Evolutionary conservation across 805 yeast species (phyloP).

Genomic region (Sugiyamaella mastotermitis): DNA sequence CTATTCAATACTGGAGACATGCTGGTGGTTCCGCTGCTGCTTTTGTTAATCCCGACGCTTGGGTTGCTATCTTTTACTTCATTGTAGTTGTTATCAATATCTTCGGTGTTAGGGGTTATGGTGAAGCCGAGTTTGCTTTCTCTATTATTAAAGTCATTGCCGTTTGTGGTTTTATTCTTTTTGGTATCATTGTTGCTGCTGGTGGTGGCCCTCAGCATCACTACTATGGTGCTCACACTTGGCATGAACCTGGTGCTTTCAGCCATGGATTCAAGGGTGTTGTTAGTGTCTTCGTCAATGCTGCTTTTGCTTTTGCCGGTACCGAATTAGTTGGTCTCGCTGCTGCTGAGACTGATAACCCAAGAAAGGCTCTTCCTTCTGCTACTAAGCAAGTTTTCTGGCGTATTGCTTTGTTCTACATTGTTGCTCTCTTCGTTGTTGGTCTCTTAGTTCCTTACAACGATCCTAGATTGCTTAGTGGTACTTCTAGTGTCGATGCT

Average conservation of each 20-base stretch:
- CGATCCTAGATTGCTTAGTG: conserved; percentile 39
- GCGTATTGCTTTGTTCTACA: conserved; percentile 62
- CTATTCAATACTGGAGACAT: conserved; percentile 48
- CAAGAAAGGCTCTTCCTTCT: conserved; percentile 53
- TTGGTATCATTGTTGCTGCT: conserved; percentile 46
- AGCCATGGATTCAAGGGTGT: conserved; percentile 59
- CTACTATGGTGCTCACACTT: conserved; percentile 47
- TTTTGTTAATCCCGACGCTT: conserved; percentile 45
- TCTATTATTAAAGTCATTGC: conserved; percentile 50
- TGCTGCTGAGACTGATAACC: conserved; percentile 62
- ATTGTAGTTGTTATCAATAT: conserved; percentile 41
- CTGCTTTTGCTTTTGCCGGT: conserved; percentile 63
- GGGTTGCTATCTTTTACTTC: conserved; percentile 47
- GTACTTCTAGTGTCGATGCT: conserved; percentile 50
- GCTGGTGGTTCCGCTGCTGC: conserved; percentile 47
- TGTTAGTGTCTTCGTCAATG: conserved; percentile 57
- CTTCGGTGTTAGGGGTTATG: conserved; percentile 49
- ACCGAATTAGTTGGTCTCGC: conserved; percentile 62
- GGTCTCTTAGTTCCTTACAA: conserved; percentile 61
- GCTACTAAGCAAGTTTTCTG: conserved; percentile 72
- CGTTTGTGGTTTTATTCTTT: conserved; percentile 50
- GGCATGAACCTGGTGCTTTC: conserved; percentile 65
- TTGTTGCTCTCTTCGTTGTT: conserved; percentile 44
- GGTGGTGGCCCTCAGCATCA: conserved; percentile 54
- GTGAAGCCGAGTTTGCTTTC: conserved; percentile 56